Percentiles rank a stretch among this genome's conserved stretches.
phyloP scores from a whole-genome alignment of 208 protist genomes.

The Acanthamoeba polyphaga region DNA sequence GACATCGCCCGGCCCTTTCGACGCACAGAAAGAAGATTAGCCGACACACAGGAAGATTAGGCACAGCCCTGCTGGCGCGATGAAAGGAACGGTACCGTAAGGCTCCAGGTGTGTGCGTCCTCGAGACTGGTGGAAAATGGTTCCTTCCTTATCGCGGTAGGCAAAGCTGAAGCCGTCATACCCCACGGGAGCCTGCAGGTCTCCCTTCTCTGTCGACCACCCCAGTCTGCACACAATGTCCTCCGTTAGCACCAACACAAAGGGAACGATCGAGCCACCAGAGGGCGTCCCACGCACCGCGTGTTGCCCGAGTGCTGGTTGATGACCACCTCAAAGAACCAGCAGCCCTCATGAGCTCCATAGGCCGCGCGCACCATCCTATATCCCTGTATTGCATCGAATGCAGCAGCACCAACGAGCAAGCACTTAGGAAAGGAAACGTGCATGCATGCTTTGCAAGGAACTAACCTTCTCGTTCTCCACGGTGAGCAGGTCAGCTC shows the following conservation, averaged over 20 bases:
- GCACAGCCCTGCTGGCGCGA: neutral
- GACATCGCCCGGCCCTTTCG: constrained; percentile 43
- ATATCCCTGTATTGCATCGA: constrained; percentile 56
- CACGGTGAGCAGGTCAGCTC: constrained; percentile 18
- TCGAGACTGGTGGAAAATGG: constrained; percentile 74
- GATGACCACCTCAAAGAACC: constrained; percentile 83
- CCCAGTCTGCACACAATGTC: constrained; percentile 56
- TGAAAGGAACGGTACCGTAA: constrained; percentile 7
- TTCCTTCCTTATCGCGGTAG: constrained; percentile 79
- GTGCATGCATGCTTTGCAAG: too few species aligned
- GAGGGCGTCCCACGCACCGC: neutral
- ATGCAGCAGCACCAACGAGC: neutral
- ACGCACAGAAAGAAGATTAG: neutral
- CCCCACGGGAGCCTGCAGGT: constrained; percentile 81
- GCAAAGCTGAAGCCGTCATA: constrained; percentile 82
- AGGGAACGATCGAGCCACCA: neutral
- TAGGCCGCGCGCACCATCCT: constrained; percentile 78
- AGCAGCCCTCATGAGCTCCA: constrained; percentile 69
- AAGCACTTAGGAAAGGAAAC: neutral
- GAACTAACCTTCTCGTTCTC: constrained; percentile 35
- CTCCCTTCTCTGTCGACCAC: constrained; percentile 79
- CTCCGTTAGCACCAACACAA: neutral
- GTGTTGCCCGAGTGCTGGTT: constrained; percentile 54
- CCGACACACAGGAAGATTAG: neutral
- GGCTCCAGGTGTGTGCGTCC: constrained; percentile 61